phyloP scores from a whole-genome alignment of 768 basidiomycete species.

The Suillus bovinus region DNA sequence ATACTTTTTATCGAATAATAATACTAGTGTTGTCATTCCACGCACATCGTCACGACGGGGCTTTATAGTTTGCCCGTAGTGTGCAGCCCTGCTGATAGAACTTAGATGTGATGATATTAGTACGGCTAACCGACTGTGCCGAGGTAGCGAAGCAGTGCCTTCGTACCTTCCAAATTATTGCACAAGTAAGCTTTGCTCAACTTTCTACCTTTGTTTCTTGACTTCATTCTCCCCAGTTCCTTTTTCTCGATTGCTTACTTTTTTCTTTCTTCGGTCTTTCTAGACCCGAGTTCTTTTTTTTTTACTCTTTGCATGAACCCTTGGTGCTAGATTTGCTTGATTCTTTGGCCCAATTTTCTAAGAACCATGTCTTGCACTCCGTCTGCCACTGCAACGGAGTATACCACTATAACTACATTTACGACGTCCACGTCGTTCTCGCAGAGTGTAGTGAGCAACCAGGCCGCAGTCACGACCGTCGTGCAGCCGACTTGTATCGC shows the following conservation, averaged over 20 bases:
- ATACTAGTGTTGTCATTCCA: neutral
- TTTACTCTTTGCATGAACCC: neutral
- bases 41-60: neutral
- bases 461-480: conserved; percentile 35
- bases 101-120: neutral
- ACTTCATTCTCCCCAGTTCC: conserved; percentile 3
- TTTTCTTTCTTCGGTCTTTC: conserved; percentile 5
- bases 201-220: conserved; percentile 15
- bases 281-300: neutral
- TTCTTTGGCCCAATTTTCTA: neutral
- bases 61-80: neutral
- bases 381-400: conserved; percentile 45
- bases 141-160: conserved; percentile 1
- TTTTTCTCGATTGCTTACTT: neutral
- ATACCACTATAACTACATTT: conserved; percentile 37
- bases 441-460: conserved; percentile 32
- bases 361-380: conserved; percentile 41
- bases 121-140: neutral
- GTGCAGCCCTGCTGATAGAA: neutral
- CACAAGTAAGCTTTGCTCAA: conserved; percentile 43
- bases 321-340: neutral
- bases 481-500: conserved; percentile 33
- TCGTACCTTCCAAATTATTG: neutral
- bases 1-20: neutral
- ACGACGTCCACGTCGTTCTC: conserved; percentile 38